Evolutionary conservation across 495 filamentous ascomycete genomes (phyloP).

Genomic region (Parachaetomium inaequale): DNA sequence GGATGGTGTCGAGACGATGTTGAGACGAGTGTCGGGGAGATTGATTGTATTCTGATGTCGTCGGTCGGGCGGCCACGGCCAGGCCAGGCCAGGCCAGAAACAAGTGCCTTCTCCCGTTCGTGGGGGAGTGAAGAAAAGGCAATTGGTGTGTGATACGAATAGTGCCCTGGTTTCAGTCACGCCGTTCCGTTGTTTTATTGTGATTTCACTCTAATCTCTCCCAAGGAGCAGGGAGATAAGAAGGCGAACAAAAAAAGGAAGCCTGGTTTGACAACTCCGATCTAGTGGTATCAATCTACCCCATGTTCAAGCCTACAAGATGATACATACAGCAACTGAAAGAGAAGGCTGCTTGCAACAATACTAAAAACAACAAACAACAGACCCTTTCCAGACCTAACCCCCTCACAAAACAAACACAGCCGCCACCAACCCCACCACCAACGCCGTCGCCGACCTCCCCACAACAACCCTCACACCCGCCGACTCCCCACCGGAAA

Average conservation of each 20-base stretch:
- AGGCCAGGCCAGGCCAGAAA: background rate
- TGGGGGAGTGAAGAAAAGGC: background rate
- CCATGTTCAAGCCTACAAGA: background rate
- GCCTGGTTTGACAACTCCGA: background rate
- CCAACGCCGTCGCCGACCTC: constrained; percentile 6
- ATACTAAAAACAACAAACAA: background rate
- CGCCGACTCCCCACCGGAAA: constrained; percentile 5
- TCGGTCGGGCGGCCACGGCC: background rate
- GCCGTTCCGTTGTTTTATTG: background rate
- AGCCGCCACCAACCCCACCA: constrained; percentile 7
- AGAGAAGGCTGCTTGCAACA: too few species aligned
- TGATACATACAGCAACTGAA: background rate
- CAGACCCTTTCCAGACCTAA: background rate
- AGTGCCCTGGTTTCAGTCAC: background rate
- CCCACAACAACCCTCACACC: background rate
- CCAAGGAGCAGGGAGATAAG: background rate
- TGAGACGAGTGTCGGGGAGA: background rate
- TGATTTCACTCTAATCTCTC: background rate
- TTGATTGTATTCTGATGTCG: background rate
- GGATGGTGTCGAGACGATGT: background rate
- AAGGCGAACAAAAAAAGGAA: background rate
- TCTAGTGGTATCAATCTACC: background rate
- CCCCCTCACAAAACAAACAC: constrained; percentile 8
- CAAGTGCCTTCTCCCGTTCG: background rate
- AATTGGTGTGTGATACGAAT: background rate